Evolutionary conservation across 164 flowering plant species (phyloP), one percentile per base, ranked within the genome.

Genomic region (Chimonanthus praecox): DNA sequence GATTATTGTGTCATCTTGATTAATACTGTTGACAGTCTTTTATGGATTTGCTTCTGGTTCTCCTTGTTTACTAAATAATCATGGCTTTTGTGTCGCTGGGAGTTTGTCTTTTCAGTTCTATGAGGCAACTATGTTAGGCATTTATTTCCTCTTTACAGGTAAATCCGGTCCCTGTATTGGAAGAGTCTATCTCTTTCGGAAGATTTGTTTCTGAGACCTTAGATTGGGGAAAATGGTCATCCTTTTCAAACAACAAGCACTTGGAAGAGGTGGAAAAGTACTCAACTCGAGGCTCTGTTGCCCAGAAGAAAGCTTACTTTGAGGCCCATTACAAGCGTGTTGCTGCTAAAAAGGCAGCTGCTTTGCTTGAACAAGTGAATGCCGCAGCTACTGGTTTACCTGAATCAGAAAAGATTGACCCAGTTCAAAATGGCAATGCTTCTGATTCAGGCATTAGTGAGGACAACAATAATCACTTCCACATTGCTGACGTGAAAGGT

Each of bases 311-410:
- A 75, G 84, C 84, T 3, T 79, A 77, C 67, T 82, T 82, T 71
- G 84, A 82, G 67, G 84, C 77, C 67, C 77, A 82, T 63, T 82
- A 82, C 76, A 75, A 51, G 84, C 83, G 77, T 78, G 78, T 81
- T 63, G 90, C 90, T 51, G 87, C 88, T 45, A 78, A 80, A 82
- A 83, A 78, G 78, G 90, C 88, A 3, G 86, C 86, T 5, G 81
- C 87, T 4, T 75, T 77, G 83, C 79, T 81, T 46, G 88, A 84
- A 77, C 82, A 81, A 78, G 79, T 76, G 70, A 80, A 83, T 77
- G 74, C 81, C 8, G 73, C 71, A 1, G 33, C 33, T 33, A 33
- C 1, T 33, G 51, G 60, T 46, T 72, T 18, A 4, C 5, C 71
- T 58, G 82, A 74, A 43, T 15, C 70, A 64, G 80, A 73, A 69